Conservation (phyloP, 2,329 filamentous ascomycete genomes). For the Bipolaris oryzae region DNA sequence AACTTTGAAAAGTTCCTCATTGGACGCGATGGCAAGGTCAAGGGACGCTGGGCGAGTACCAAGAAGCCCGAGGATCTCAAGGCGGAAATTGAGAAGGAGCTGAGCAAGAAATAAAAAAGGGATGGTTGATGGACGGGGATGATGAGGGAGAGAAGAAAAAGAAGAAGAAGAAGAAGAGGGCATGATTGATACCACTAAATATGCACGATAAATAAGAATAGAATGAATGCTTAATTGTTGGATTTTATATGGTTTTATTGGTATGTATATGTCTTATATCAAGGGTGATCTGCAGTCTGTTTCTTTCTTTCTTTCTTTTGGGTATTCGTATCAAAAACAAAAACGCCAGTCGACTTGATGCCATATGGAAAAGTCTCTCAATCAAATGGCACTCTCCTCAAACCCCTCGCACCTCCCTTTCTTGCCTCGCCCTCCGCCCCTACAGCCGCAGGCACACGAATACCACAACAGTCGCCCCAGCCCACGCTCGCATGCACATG, state of each 20-base stretch:
- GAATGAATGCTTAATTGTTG: no score
- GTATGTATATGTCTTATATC: neutral
- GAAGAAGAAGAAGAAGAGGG: neutral
- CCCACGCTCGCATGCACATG: constrained; percentile 70
- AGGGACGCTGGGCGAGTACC: constrained; percentile 83
- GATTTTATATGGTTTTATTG: neutral
- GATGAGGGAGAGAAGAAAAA: no score
- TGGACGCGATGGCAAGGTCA: constrained; percentile 82
- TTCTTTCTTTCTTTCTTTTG: no score
- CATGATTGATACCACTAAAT: constrained; percentile 1
- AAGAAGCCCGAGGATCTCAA: constrained; percentile 85
- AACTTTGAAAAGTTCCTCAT: constrained; percentile 99
- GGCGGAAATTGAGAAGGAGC: constrained; percentile 74
- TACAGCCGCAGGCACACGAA: constrained; percentile 92
- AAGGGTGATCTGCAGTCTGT: no score
- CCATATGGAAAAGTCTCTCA: constrained; percentile 48
- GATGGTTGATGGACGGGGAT: neutral
- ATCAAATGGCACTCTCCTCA: constrained; percentile 83
- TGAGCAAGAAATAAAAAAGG: constrained; percentile 45
- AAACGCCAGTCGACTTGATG: neutral
- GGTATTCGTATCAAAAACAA: neutral
- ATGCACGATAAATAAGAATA: neutral
- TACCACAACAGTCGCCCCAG: constrained; percentile 98
- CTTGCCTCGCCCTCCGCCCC: constrained; percentile 88
- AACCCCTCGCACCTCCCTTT: constrained; percentile 67